Evolutionary conservation across 768 basidiomycete genomes (phyloP), one percentile per base, ranked within the genome.

Genomic region (Fomitopsis serialis): DNA sequence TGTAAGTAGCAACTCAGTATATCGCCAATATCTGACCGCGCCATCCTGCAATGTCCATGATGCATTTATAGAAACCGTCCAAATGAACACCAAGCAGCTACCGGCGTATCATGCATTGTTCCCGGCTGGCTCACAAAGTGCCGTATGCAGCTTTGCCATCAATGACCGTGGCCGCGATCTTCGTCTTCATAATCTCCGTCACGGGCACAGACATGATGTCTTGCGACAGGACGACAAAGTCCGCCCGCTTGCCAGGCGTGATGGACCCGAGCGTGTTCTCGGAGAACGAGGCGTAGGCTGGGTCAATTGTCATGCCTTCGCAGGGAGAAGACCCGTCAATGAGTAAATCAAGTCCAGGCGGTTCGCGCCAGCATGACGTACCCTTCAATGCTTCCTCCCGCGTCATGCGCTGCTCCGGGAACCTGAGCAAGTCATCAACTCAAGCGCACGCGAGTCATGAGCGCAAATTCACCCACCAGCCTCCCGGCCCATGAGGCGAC

Each of bases 231-330:
- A 97, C 73, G n/a, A 89, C 84, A 59, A 85, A 89, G 68, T 98
- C 94, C 6, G 92, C 94, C 27, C 78, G 75, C 64, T 92, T 93
- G 17, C 92, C 92, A 1, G 77, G 68, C 37, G 79, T 78, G 36
- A 97, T 76, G 3, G 89, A 89, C n/a, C 94, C 94, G 9, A 90
- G 74, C 2, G 62, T 70, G 40, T 77, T 63, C 60, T 92, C 89
- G 0, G 81, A 81, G 70, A 95, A 94, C 0, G 88, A 87, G 15
- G 94, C 92, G 65, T 88, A 93, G 0, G 92, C 92, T 7, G 90
- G 81, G 61, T 91, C 86, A 35, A 90, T 78, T 2, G 92, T 95
- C 84, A 95, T 89, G 19, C 92, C 87, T 89, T 57, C 52, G 37
- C 51, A 24, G 23, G 21, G 5, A 35, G 48, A 19, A 37, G 48